Percentiles rank a stretch among this genome's conserved stretches.
Evolutionary conservation across 257 asterid genomes (phyloP).

Genomic region (Mitragyna speciosa): DNA sequence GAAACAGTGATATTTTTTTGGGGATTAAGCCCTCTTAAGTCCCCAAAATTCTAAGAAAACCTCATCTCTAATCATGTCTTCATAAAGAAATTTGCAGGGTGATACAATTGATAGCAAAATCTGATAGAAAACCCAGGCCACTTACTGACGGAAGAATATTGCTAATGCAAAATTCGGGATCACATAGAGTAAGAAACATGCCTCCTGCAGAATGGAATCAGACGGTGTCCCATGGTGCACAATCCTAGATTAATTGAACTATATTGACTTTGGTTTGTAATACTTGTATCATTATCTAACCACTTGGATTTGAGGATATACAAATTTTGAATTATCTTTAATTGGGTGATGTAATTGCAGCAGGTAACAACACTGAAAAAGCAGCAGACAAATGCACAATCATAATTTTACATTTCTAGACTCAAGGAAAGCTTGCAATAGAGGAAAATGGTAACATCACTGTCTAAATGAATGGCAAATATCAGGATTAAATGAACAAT

Average conservation of each 20-base stretch:
- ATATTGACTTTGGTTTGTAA: not conserved
- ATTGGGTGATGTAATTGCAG: not conserved
- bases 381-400: not conserved
- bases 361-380: not conserved
- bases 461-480: not conserved
- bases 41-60: not conserved
- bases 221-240: not conserved
- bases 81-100: not conserved
- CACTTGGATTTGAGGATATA: not conserved
- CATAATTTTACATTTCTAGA: not conserved
- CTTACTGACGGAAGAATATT: not conserved
- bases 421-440: not conserved
- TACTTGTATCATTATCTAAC: not conserved
- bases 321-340: not conserved
- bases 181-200: not conserved
- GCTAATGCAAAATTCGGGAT: not conserved
- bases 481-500: not conserved
- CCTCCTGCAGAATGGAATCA: not conserved
- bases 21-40: not conserved
- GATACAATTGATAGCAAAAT: not conserved
- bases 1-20: not conserved
- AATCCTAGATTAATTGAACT: not conserved
- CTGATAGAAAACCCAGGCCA: not conserved
- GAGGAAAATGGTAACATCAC: not conserved
- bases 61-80: not conserved